Conservation (phyloP, 2,329 filamentous ascomycete species). For the Albophoma yamanashiensis region DNA sequence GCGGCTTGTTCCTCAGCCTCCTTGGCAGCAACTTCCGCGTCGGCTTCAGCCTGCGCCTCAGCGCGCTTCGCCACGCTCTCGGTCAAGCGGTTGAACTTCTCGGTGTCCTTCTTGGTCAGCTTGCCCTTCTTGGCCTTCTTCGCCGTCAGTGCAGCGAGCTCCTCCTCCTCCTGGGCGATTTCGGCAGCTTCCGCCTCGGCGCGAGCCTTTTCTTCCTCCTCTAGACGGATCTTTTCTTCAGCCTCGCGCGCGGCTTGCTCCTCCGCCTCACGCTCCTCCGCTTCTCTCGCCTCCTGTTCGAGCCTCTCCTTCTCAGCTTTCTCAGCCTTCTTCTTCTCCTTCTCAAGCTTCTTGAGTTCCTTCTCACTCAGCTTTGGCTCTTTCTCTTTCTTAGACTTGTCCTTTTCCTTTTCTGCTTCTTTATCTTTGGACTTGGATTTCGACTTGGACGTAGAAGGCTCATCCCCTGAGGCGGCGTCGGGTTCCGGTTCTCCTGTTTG, state of each 20-base stretch:
- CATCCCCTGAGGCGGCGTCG: slow-evolving; percentile 24
- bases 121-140: slow-evolving; percentile 41
- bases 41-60: slow-evolving; percentile 18
- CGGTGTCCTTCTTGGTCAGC: slow-evolving; percentile 32
- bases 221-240: slow-evolving; percentile 16
- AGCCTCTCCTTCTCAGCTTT: slow-evolving; percentile 24
- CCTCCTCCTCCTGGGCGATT: slow-evolving; percentile 20
- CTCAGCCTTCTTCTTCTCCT: slow-evolving; percentile 32
- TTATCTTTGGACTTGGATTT: slow-evolving; percentile 32
- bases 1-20: slow-evolving; percentile 29
- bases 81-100: slow-evolving; percentile 28
- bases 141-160: slow-evolving; percentile 28
- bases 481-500: slow-evolving; percentile 24
- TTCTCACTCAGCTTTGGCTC: slow-evolving; percentile 36
- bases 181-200: slow-evolving; percentile 11
- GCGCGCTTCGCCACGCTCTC: slow-evolving; percentile 22
- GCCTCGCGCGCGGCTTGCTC: slow-evolving; percentile 17
- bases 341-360: slow-evolving; percentile 40
- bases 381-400: slow-evolving; percentile 20
- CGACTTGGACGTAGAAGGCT: slow-evolving; percentile 17
- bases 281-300: slow-evolving; percentile 13
- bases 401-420: slow-evolving; percentile 15
- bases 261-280: slow-evolving; percentile 17
- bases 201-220: slow-evolving; percentile 16
- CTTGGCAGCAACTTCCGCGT: slow-evolving; percentile 17